phyloP scores from a whole-genome alignment of 2,329 filamentous ascomycete genomes.

The Penicillium expansum region DNA sequence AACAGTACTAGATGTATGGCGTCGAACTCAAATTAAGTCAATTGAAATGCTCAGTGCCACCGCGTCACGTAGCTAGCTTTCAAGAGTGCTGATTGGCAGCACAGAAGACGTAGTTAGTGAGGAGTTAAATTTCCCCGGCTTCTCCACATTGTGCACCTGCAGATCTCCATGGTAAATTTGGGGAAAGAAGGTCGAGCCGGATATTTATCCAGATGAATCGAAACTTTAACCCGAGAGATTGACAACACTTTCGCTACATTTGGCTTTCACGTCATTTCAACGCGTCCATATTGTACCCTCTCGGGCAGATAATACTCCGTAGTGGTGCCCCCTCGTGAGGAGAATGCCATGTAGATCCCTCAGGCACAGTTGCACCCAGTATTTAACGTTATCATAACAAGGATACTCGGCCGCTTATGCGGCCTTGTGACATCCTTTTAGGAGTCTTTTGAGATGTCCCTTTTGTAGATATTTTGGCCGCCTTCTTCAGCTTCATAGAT shows the following conservation, averaged over 20 bases:
- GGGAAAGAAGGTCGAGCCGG: neutral
- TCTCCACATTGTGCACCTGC: neutral
- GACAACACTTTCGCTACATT: neutral
- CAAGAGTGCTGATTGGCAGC: neutral
- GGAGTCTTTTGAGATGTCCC: too few relatives aligned
- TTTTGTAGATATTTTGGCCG: too few relatives aligned
- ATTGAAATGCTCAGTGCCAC: neutral
- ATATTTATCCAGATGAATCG: neutral
- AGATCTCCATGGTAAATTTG: neutral
- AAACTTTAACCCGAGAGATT: neutral
- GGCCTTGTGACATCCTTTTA: too few relatives aligned
- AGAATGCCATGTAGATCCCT: neutral
- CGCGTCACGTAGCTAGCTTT: neutral
- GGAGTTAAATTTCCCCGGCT: neutral
- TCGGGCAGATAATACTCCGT: neutral
- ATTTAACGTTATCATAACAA: too few relatives aligned
- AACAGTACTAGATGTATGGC: neutral
- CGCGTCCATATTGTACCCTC: neutral
- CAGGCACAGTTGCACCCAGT: too few relatives aligned
- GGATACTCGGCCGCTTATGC: too few relatives aligned
- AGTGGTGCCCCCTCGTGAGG: neutral
- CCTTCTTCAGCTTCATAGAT: too few relatives aligned
- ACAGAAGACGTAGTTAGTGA: neutral
- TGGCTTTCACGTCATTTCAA: neutral
- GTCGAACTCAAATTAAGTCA: neutral